Base-by-base conservation (phyloP, 2,329 filamentous ascomycete species). In the Rugonectria rugulosa region DNA sequence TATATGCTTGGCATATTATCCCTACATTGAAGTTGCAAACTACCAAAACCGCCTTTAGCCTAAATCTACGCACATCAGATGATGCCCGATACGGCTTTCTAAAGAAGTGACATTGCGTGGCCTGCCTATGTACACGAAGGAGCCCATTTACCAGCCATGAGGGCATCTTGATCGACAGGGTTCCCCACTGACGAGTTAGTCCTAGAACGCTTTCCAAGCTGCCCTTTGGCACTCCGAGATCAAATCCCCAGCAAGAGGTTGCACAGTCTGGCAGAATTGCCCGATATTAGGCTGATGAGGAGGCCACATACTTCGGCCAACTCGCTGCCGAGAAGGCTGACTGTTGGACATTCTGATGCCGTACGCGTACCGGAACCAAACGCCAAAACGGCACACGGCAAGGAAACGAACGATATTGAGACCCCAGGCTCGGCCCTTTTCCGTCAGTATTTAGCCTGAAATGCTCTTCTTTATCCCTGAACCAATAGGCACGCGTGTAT, bases 51-150 rank as follows among this genome's bases (percentile, higher is more conserved):
- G 38, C 11, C 21, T 43, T 51, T 51, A 51, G 48, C 38, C 48
- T 51, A 36, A 51, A 44, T 37, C 17, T 3, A 19, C 37, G n/a
- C 20, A 10, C 29, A 44, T 51, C 48, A 51, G 29, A 51, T 51
- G 48, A 51, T 32, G 31, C 9, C 12, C 27, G 17, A 34, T 26
- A 3, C 8, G 5, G 10, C 5, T 32, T 14, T 14, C 7, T 14
- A 32, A 14, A 32, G 29, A 14, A 32, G 7, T 32, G 29, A 9
- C 29, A 14, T n/a, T 47, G n/a, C 44, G 37, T 37, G 46, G 36
- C 14, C 24, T 8, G 14, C 19, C 26, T 12, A 38, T n/a, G 19
- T 3, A 20, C 19, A 27, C 23, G 50, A 23, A 23, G 19, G 17
- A 27, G 19, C n/a, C n/a, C n/a, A n/a, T n/a, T 3, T 31, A 19